These are phyloP conservation scores for Cerrena zonata DNA, from an alignment of 1,284 basidiomycete genomes.

Conservation along the genomic window DNA sequence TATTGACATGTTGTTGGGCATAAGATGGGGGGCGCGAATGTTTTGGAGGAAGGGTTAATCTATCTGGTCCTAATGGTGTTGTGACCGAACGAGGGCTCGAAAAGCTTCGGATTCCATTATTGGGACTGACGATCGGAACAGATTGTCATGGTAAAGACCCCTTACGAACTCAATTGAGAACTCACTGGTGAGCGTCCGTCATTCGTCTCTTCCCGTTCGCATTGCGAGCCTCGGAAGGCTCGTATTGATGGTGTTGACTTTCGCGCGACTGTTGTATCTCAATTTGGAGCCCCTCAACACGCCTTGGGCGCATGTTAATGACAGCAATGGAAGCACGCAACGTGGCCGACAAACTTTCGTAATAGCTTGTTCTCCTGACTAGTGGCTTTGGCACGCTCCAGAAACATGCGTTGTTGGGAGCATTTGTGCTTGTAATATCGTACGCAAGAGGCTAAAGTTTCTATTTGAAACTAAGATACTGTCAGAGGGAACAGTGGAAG, in stretches of 20 bases:
- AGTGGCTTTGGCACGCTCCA: constrained; percentile 40
- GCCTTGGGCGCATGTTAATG: constrained; percentile 29
- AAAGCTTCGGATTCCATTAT: constrained; percentile 32
- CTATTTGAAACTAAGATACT: constrained; percentile 65
- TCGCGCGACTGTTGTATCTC: constrained; percentile 46
- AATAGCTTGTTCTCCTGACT: constrained; percentile 41
- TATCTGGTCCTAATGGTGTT: constrained; percentile 47
- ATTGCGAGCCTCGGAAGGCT: constrained; percentile 39
- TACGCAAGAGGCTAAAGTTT: constrained; percentile 62
- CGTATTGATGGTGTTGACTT: constrained; percentile 17
- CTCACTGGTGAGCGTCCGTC: constrained; percentile 42
- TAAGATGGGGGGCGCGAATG: constrained; percentile 44
- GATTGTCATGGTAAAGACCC: background rate
- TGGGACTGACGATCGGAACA: constrained; percentile 11
- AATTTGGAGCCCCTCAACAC: constrained; percentile 42
- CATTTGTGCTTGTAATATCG: constrained; percentile 52
- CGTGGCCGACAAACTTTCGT: constrained; percentile 42
- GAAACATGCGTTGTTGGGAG: constrained; percentile 44
- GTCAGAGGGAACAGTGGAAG: constrained; percentile 24
- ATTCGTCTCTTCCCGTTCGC: constrained; percentile 62
- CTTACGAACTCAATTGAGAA: constrained; percentile 1
- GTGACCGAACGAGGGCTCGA: constrained; percentile 53
- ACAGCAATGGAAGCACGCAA: constrained; percentile 2
- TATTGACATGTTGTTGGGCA: constrained; percentile 25
- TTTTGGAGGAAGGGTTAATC: constrained; percentile 54